Percentiles rank a stretch among this genome's conserved stretches.
Conservation (phyloP, 139 green algal species). For the Desmodesmus armatus region DNA sequence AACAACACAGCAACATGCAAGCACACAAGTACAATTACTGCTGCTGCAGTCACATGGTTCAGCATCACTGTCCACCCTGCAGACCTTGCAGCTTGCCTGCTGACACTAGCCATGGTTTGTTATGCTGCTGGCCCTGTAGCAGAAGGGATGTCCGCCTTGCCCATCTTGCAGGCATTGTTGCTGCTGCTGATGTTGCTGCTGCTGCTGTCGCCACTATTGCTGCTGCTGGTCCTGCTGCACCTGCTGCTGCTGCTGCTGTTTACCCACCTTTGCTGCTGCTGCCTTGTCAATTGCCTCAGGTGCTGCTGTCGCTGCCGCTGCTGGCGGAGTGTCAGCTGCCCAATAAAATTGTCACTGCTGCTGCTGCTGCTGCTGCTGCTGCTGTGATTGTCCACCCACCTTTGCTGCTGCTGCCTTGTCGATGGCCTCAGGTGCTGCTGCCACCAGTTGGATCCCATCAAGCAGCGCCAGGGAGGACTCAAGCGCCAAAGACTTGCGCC, state of each 20-base stretch:
- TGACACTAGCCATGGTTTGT: not conserved
- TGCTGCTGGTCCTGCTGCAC: too few relatives aligned
- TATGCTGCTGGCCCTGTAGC: not conserved
- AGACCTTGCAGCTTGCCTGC: not conserved
- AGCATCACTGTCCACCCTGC: not conserved
- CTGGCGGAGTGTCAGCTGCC: not conserved
- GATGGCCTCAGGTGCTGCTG: slow-evolving; percentile 63
- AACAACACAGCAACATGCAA: slow-evolving; percentile 28
- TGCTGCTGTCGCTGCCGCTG: too few relatives aligned
- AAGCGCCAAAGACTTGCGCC: slow-evolving; percentile 69
- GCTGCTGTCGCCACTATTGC: too few relatives aligned
- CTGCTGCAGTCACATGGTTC: not conserved
- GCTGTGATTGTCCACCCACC: slow-evolving; percentile 7
- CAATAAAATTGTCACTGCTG: not conserved
- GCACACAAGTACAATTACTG: slow-evolving; percentile 2
- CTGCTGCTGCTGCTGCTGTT: not conserved
- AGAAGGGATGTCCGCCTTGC: not conserved
- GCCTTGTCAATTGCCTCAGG: not conserved
- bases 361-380: not conserved
- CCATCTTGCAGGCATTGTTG: not conserved
- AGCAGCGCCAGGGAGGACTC: slow-evolving; percentile 73
- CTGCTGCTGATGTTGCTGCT: not conserved
- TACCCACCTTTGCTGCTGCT: not conserved
- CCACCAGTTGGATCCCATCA: slow-evolving; percentile 69
- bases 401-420: slow-evolving; percentile 41